Evolutionary conservation across 345 rosid species (phyloP).

Genomic region (Odontarrhena argentea): DNA sequence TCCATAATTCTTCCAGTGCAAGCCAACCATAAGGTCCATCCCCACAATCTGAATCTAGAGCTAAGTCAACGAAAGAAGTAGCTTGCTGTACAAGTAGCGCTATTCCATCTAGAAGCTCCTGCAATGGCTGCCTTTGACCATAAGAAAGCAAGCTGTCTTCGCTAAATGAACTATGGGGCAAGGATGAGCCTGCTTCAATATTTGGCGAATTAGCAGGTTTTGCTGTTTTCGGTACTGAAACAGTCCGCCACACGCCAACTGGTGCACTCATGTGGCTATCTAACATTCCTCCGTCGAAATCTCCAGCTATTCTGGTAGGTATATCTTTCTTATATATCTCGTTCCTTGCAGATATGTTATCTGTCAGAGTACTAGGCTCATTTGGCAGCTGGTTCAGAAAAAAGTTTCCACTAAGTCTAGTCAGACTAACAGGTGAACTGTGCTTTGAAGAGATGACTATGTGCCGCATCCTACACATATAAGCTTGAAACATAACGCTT

Average conservation of each 20-base stretch:
- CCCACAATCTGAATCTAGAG: slow-evolving; percentile 86
- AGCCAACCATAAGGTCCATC: slow-evolving; percentile 99
- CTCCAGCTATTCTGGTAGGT: slow-evolving; percentile 94
- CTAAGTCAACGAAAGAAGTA: slow-evolving; percentile 92
- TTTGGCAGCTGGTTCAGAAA: slow-evolving; percentile 68
- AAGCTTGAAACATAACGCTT: slow-evolving; percentile 86
- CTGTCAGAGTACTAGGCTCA: slow-evolving; percentile 77
- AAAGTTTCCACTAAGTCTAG: slow-evolving; percentile 62
- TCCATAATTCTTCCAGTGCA: slow-evolving; percentile 96
- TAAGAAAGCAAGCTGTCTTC: slow-evolving; percentile 82
- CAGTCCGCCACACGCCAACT: slow-evolving; percentile 97
- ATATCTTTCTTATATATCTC: slow-evolving; percentile 85
- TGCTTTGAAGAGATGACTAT: slow-evolving; percentile 53
- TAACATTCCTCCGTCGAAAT: slow-evolving; percentile 74
- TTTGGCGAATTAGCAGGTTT: slow-evolving; percentile 65
- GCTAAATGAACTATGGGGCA: slow-evolving; percentile 67
- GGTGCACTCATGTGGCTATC: slow-evolving; percentile 86
- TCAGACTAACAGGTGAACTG: slow-evolving; percentile 51
- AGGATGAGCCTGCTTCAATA: slow-evolving; percentile 71
- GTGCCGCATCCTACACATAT: slow-evolving; percentile 89
- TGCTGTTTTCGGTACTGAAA: slow-evolving; percentile 76
- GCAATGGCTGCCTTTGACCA: slow-evolving; percentile 90
- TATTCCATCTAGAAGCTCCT: slow-evolving; percentile 91
- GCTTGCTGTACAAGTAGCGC: slow-evolving; percentile 93
- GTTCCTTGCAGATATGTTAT: slow-evolving; percentile 70